Evolutionary conservation across 371 early-diverging fungal genomes (phyloP).

Genomic region (Haplosporangium sp.): DNA sequence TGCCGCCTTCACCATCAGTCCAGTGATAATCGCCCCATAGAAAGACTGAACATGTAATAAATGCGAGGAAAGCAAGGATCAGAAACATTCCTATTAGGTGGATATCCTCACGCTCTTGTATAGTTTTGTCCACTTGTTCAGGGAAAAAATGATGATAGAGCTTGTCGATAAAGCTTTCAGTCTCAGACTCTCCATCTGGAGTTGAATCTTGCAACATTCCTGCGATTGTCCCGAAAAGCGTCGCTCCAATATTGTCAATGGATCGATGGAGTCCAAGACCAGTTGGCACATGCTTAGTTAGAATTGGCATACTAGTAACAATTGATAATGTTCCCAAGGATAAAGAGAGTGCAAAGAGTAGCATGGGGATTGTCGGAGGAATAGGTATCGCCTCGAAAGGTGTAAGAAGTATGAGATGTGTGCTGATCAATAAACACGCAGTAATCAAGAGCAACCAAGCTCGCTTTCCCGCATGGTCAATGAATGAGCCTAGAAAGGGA

Average conservation of each 20-base stretch:
- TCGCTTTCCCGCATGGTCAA: slow-evolving; percentile 49
- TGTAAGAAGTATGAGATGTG: slow-evolving; percentile 35
- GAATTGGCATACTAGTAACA: slow-evolving; percentile 54
- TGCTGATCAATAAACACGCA: slow-evolving; percentile 35
- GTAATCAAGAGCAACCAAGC: slow-evolving; percentile 49
- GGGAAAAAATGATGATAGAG: slow-evolving; percentile 46
- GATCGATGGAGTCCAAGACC: slow-evolving; percentile 56
- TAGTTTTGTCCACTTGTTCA: slow-evolving; percentile 19
- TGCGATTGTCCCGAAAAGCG: slow-evolving; percentile 51
- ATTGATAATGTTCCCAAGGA: slow-evolving; percentile 52
- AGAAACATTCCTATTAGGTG: slow-evolving; percentile 40
- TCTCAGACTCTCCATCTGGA: slow-evolving; percentile 31
- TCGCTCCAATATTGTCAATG: slow-evolving; percentile 58
- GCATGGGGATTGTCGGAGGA: slow-evolving; percentile 56
- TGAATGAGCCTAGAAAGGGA: slow-evolving; percentile 49
- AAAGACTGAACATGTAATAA: slow-evolving; percentile 34
- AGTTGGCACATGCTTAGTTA: slow-evolving; percentile 57
- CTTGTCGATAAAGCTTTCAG: slow-evolving; percentile 44
- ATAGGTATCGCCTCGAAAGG: slow-evolving; percentile 32
- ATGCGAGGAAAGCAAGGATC: slow-evolving; percentile 19
- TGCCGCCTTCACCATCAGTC: slow-evolving; percentile 54
- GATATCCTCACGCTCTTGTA: slow-evolving; percentile 39
- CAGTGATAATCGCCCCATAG: slow-evolving; percentile 57
- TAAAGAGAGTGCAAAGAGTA: slow-evolving; percentile 55
- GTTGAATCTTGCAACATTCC: slow-evolving; percentile 53